These are phyloP conservation scores for Ramaria sp. DNA, from an alignment of 768 basidiomycete genomes.

Conservation along the genomic window DNA sequence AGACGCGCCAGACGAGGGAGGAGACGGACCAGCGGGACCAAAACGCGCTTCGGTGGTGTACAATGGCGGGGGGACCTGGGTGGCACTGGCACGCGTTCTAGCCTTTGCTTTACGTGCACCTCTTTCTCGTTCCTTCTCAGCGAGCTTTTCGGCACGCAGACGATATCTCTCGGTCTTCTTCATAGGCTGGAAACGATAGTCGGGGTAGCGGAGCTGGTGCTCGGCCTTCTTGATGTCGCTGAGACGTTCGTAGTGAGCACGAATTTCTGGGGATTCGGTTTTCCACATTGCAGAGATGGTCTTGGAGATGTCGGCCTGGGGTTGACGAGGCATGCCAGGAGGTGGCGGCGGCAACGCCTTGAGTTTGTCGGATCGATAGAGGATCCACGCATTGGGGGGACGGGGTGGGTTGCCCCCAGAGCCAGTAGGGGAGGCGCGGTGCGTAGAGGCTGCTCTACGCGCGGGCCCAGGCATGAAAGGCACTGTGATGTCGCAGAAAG, in stretches of 20 bases:
- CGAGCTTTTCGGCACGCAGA: constrained; percentile 28
- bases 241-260: constrained; percentile 36
- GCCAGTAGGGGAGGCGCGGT: no score
- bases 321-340: constrained; percentile 24
- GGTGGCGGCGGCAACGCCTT: constrained; percentile 28
- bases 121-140: constrained; percentile 28
- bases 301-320: constrained; percentile 58
- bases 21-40: constrained; percentile 36
- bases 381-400: constrained; percentile 76
- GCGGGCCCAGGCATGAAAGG: constrained; percentile 1
- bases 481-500: background rate
- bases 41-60: constrained; percentile 15
- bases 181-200: constrained; percentile 46
- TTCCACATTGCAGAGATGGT: constrained; percentile 57
- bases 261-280: constrained; percentile 36
- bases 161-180: constrained; percentile 42
- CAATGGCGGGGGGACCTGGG: background rate
- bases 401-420: constrained; percentile 32
- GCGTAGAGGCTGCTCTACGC: background rate
- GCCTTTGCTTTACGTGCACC: constrained; percentile 15
- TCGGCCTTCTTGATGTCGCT: constrained; percentile 31
- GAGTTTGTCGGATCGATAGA: constrained; percentile 60
- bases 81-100: constrained; percentile 1
- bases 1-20: constrained; percentile 40
- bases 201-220: constrained; percentile 41